Conservation (phyloP, 1,284 basidiomycete species). For the Papiliotrema terrestris region DNA sequence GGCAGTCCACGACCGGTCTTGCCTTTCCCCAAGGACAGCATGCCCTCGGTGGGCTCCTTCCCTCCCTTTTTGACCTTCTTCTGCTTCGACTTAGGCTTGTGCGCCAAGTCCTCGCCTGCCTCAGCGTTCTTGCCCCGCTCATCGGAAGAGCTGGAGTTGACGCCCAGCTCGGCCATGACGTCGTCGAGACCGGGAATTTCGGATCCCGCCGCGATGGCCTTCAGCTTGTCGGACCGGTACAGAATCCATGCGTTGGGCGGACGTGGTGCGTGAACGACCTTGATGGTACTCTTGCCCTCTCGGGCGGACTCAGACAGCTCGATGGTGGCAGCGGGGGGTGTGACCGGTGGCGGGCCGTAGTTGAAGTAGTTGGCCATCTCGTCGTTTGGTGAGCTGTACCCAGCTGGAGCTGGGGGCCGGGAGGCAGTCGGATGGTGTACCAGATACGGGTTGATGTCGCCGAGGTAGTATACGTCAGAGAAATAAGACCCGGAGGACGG, state of each 20-base stretch:
- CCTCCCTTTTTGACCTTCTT: conserved; percentile 21
- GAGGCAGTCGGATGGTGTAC: background rate
- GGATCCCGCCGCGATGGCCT: conserved; percentile 38
- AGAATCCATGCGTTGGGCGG: conserved; percentile 90
- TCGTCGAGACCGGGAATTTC: conserved; percentile 22
- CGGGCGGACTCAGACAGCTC: background rate
- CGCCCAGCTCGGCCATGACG: conserved; percentile 15
- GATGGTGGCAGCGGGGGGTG: background rate
- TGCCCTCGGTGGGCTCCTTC: conserved; percentile 26
- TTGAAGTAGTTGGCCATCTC: background rate
- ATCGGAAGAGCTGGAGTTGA: background rate
- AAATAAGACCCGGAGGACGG: background rate
- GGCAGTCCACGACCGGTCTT: conserved; percentile 52
- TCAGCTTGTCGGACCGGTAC: conserved; percentile 70
- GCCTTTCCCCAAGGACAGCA: conserved; percentile 30
- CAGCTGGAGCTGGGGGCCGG: background rate
- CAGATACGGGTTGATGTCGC: background rate
- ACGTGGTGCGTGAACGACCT: conserved; percentile 60
- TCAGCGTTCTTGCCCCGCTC: background rate
- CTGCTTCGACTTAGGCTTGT: conserved; percentile 6
- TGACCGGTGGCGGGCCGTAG: background rate
- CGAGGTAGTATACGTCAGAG: background rate
- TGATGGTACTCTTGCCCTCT: too few species aligned
- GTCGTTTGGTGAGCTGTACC: background rate
- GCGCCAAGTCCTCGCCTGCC: conserved; percentile 3